Evolutionary conservation across 495 filamentous ascomycete species (phyloP).

Genomic region (Acidomyces sp.): DNA sequence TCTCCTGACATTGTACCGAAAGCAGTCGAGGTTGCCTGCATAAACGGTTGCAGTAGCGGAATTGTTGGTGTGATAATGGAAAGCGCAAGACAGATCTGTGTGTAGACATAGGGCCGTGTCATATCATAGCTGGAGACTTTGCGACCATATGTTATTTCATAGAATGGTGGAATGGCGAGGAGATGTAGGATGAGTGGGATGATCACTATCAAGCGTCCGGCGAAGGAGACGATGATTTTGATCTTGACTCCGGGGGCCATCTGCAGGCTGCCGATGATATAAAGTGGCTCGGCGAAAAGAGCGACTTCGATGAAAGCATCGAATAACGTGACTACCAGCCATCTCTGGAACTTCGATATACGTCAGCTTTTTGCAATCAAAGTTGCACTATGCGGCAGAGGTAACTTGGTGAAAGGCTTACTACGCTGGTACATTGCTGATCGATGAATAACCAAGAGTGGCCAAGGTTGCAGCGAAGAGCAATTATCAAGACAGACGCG

Average conservation of each 20-base stretch:
- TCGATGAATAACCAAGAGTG: constrained; percentile 4
- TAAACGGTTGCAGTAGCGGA: constrained; percentile 3
- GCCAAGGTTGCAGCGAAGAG: background rate
- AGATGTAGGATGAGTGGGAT: constrained; percentile 5
- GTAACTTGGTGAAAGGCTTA: background rate
- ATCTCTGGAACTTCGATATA: background rate
- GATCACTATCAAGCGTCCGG: constrained; percentile 1
- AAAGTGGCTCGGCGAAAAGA: background rate
- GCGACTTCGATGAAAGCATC: constrained; percentile 2
- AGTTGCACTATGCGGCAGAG: background rate
- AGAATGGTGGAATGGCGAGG: constrained; percentile 1
- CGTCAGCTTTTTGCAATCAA: too few species aligned
- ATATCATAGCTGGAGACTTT: background rate
- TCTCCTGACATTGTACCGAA: constrained; percentile 2
- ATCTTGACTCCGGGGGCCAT: constrained; percentile 5
- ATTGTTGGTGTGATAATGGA: constrained; percentile 5
- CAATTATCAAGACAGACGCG: background rate
- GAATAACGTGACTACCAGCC: constrained; percentile 3
- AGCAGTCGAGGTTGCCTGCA: constrained; percentile 5
- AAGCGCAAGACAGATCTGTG: constrained; percentile 1
- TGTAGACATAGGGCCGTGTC: constrained; percentile 5
- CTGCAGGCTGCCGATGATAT: constrained; percentile 4
- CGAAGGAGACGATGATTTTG: constrained; percentile 4
- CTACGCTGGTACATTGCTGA: constrained; percentile 2
- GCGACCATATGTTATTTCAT: background rate